These are phyloP conservation scores for Colletotrichum falcatum DNA, from an alignment of 2,329 filamentous ascomycete genomes.

Conservation along the genomic window DNA sequence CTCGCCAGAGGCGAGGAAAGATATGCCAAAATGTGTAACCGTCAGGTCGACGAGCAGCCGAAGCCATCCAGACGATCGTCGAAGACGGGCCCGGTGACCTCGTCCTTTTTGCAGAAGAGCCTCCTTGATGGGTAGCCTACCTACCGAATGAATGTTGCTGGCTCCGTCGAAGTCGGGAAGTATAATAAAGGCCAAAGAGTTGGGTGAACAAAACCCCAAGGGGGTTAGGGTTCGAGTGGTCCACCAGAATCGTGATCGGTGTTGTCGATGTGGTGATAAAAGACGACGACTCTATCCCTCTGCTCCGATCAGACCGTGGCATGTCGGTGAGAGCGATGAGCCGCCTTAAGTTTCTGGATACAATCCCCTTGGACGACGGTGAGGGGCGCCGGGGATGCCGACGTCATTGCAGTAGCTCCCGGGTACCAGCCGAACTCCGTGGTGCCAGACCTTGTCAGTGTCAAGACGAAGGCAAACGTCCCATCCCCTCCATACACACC, in stretches of 20 bases:
- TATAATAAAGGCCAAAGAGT: background rate
- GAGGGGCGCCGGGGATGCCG: constrained; percentile 44
- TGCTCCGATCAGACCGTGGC: constrained; percentile 11
- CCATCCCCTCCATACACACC: constrained; percentile 48
- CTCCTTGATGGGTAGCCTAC: constrained; percentile 40
- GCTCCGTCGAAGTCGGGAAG: background rate
- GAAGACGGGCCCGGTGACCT: constrained; percentile 43
- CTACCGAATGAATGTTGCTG: constrained; percentile 32
- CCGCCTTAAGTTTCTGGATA: constrained; percentile 43
- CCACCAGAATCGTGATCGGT: background rate
- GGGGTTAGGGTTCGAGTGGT: constrained; percentile 23
- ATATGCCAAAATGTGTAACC: constrained; percentile 44
- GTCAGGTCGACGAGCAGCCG: constrained; percentile 44
- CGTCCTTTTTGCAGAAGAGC: constrained; percentile 42
- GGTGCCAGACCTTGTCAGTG: constrained; percentile 45
- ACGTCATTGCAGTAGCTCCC: constrained; percentile 51
- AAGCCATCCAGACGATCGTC: constrained; percentile 43
- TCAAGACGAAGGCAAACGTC: constrained; percentile 44
- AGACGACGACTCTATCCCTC: constrained; percentile 19
- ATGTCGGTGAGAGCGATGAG: constrained; percentile 8
- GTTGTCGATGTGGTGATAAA: background rate
- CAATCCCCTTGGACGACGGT: constrained; percentile 49
- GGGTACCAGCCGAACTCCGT: constrained; percentile 51
- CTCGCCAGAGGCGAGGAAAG: background rate
- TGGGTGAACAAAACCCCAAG: constrained; percentile 3